Conservation (phyloP, 2,329 filamentous ascomycete genomes). For the Lasiodiplodia hormozganensis region DNA sequence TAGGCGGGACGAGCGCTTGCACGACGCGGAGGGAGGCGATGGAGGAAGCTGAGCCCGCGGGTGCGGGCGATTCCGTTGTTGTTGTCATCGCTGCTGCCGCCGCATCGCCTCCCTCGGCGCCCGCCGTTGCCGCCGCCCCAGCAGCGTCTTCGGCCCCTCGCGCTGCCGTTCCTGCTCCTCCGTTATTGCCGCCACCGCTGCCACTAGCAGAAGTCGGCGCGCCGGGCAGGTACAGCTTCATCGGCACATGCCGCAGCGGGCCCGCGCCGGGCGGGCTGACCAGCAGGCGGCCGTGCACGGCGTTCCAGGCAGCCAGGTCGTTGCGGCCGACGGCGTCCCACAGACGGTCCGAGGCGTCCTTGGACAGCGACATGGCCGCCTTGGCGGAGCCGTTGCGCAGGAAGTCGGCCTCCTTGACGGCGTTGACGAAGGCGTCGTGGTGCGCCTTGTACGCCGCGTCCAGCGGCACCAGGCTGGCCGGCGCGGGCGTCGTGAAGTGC, state of each 20-base stretch:
- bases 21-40: conserved; percentile 59
- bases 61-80: background rate
- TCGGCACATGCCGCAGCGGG: conserved; percentile 77
- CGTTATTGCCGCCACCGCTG: background rate
- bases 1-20: conserved; percentile 73
- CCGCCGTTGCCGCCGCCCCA: background rate
- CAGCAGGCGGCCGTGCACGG: conserved; percentile 78
- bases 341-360: conserved; percentile 80
- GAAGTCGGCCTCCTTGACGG: conserved; percentile 82
- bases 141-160: background rate
- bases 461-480: conserved; percentile 64
- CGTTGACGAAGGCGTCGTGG: conserved; percentile 72
- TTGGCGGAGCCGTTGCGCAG: conserved; percentile 87
- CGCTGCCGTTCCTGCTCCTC: background rate
- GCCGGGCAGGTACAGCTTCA: conserved; percentile 82
- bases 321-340: conserved; percentile 84
- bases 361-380: conserved; percentile 87
- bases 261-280: conserved; percentile 74
- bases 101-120: background rate
- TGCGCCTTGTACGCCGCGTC: conserved; percentile 62
- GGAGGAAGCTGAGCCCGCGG: background rate
- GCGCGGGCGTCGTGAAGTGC: conserved; percentile 65
- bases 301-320: conserved; percentile 74
- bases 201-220: conserved; percentile 34
- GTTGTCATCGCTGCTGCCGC: conserved; percentile 32